A percentile compares a stretch with the other conserved stretches of the same genome.
Evolutionary conservation across 345 rosid species (phyloP).

Genomic region (Bruguiera parviflora): DNA sequence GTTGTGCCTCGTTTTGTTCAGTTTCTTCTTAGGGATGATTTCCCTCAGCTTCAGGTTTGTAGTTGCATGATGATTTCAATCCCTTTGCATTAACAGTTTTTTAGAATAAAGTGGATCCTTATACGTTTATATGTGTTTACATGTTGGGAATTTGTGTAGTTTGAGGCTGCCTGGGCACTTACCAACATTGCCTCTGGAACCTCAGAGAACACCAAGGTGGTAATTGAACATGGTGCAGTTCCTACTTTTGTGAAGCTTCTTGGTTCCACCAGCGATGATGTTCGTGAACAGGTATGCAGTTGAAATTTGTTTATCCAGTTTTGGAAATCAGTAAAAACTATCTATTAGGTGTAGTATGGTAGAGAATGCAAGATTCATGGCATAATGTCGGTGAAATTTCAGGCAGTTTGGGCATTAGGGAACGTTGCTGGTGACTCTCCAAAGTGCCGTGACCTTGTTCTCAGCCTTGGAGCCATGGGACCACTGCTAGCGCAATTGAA

Average conservation of each 20-base stretch:
- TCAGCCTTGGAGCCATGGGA: slow-evolving; percentile 24
- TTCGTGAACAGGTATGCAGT: slow-evolving; percentile 26
- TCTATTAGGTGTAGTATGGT: background rate
- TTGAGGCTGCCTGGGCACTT: slow-evolving; percentile 37
- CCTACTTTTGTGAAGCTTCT: slow-evolving; percentile 33
- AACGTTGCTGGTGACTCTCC: slow-evolving; percentile 37
- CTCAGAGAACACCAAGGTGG: slow-evolving; percentile 29
- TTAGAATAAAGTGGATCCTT: background rate
- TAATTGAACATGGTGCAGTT: slow-evolving; percentile 32
- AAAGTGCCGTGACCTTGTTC: slow-evolving; percentile 33
- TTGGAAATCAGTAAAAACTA: background rate
- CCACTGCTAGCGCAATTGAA: slow-evolving; percentile 25
- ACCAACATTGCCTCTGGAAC: slow-evolving; percentile 33
- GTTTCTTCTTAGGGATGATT: slow-evolving; percentile 29
- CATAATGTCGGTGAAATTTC: background rate
- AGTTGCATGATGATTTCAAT: background rate
- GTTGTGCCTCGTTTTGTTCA: slow-evolving; percentile 32
- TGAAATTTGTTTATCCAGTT: background rate
- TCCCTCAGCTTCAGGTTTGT: slow-evolving; percentile 28
- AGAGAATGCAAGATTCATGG: background rate
- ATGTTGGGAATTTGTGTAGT: slow-evolving; percentile 8
- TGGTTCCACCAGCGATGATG: slow-evolving; percentile 28
- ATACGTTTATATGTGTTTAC: background rate
- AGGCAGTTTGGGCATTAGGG: slow-evolving; percentile 36
- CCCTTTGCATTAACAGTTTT: background rate